These are phyloP conservation scores for Leccinum boreale DNA, from an alignment of 768 basidiomycete genomes.

Conservation along the genomic window DNA sequence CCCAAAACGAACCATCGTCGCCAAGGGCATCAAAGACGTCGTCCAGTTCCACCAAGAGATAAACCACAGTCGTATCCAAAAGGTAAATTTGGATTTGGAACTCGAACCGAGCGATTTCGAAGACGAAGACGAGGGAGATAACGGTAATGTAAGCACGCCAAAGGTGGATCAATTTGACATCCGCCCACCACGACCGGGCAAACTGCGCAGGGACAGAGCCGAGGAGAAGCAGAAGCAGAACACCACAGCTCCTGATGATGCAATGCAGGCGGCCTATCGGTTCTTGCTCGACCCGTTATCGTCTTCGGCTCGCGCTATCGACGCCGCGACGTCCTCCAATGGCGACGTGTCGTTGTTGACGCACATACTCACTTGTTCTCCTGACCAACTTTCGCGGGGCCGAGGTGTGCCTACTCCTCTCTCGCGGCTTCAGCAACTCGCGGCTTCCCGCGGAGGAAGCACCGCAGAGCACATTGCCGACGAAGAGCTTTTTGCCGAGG, in stretches of 20 bases:
- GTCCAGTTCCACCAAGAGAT: slow-evolving; percentile 66
- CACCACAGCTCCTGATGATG: slow-evolving; percentile 8
- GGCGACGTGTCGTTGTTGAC: slow-evolving; percentile 37
- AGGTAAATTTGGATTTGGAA: slow-evolving; percentile 39
- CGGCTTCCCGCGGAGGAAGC: slow-evolving; percentile 54
- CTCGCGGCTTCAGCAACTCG: slow-evolving; percentile 66
- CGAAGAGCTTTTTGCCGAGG: slow-evolving; percentile 68
- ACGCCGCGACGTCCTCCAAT: slow-evolving; percentile 8
- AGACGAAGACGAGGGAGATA: slow-evolving; percentile 29
- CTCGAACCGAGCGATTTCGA: slow-evolving; percentile 29
- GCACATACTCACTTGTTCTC: slow-evolving; percentile 51
- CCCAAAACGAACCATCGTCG: slow-evolving; percentile 61
- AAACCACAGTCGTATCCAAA: slow-evolving; percentile 42
- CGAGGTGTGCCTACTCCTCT: slow-evolving; percentile 34
- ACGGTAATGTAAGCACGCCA: slow-evolving; percentile 6
- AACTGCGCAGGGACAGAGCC: slow-evolving; percentile 30
- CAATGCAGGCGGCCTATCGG: slow-evolving; percentile 46
- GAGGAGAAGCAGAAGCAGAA: background rate
- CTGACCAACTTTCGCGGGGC: slow-evolving; percentile 26
- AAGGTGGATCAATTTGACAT: background rate
- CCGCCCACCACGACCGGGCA: slow-evolving; percentile 15
- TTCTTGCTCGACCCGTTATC: slow-evolving; percentile 61
- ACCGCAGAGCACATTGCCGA: slow-evolving; percentile 51
- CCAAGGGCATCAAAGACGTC: slow-evolving; percentile 66
- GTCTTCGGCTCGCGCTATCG: slow-evolving; percentile 22